phyloP scores from a whole-genome alignment of 495 filamentous ascomycete species.

The Neurospora hispaniola region DNA sequence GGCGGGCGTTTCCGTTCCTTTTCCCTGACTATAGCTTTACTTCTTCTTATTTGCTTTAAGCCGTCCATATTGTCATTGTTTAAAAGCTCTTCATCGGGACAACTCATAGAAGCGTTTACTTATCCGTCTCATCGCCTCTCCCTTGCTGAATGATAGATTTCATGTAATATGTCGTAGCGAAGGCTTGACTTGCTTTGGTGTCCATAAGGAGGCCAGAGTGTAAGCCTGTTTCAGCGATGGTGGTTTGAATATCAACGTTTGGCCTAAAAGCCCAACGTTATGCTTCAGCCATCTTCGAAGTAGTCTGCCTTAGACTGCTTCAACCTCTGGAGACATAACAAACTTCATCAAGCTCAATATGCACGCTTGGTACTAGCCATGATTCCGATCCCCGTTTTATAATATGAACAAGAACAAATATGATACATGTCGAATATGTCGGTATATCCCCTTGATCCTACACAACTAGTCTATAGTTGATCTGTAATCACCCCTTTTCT shows the following conservation, averaged over 20 bases:
- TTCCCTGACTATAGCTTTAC: background rate
- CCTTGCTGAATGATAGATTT: background rate
- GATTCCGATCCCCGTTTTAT: background rate
- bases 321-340: background rate
- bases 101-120: background rate
- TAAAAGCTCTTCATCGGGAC: background rate
- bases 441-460: background rate
- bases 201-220: background rate
- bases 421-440: background rate
- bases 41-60: background rate
- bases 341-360: background rate
- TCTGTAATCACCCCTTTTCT: background rate
- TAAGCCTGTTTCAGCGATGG: background rate
- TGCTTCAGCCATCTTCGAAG: no score
- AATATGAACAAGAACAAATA: background rate
- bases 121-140: background rate
- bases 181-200: background rate
- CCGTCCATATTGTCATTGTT: background rate
- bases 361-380: background rate
- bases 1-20: background rate
- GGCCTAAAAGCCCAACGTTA: no score
- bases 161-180: background rate
- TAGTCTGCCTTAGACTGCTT: no score
- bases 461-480: background rate
- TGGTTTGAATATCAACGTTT: background rate